Conservation (phyloP, 1,139 yeast genomes). For the Yamadazyma aaseri region DNA sequence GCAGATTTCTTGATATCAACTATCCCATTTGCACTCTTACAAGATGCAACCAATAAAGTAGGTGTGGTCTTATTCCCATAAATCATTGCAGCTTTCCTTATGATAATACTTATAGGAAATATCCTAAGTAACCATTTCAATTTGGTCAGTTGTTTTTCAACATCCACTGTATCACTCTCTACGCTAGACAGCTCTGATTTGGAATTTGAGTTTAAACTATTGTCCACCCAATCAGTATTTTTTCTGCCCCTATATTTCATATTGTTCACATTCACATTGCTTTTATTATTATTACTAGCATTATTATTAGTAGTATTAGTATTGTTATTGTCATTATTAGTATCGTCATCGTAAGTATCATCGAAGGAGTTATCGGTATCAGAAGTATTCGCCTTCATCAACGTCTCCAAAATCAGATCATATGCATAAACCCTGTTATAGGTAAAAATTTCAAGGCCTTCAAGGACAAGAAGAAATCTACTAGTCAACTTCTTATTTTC, state of each 20-base stretch:
- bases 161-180: slow-evolving; percentile 2
- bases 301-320: not conserved
- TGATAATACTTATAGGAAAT: slow-evolving; percentile 56
- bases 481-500: slow-evolving; percentile 54
- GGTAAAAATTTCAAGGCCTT: slow-evolving; percentile 79
- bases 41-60: slow-evolving; percentile 64
- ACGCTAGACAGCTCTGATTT: slow-evolving; percentile 6
- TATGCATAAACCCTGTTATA: slow-evolving; percentile 80
- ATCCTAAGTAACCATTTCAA: slow-evolving; percentile 29
- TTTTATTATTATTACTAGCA: slow-evolving; percentile 4
- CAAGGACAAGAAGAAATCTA: slow-evolving; percentile 56
- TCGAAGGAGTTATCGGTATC: slow-evolving; percentile 1
- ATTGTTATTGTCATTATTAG: not conserved
- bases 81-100: slow-evolving; percentile 72
- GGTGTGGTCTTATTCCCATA: slow-evolving; percentile 81
- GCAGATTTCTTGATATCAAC: slow-evolving; percentile 57
- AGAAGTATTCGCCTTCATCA: slow-evolving; percentile 21
- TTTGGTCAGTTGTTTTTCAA: slow-evolving; percentile 6
- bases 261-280: not conserved
- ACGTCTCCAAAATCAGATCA: slow-evolving; percentile 55
- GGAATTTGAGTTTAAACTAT: slow-evolving; percentile 3
- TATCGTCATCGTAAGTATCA: not conserved
- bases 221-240: not conserved
- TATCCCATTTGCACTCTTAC: slow-evolving; percentile 53
- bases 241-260: not conserved